These are phyloP conservation scores for Plantago coronopus DNA, from an alignment of 305 asterid species.

Conservation along the genomic window DNA sequence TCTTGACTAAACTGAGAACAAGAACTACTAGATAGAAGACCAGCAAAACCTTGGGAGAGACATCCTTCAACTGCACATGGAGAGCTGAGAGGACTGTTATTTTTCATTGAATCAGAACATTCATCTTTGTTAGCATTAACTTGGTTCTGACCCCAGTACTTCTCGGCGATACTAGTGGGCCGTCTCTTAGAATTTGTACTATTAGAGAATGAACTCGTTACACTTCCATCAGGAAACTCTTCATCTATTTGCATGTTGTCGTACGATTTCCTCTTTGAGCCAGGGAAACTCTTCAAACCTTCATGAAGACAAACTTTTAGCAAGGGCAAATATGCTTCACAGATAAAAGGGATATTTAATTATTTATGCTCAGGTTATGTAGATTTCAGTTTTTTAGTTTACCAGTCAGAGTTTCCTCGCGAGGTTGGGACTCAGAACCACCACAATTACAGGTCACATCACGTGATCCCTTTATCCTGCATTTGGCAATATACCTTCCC, in stretches of 20 bases:
- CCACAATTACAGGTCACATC: constrained; percentile 47
- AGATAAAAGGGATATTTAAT: too few species aligned
- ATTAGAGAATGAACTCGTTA: constrained; percentile 16
- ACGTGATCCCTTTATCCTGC: constrained; percentile 54
- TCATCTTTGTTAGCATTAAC: constrained; percentile 23
- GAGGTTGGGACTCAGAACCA: constrained; percentile 45
- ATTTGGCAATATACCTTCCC: neutral
- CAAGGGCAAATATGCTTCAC: neutral
- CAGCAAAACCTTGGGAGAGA: constrained; percentile 77
- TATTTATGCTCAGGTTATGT: too few species aligned
- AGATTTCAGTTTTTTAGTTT: constrained; percentile 10
- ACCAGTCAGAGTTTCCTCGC: constrained; percentile 60
- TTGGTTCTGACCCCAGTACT: constrained; percentile 28
- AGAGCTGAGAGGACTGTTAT: constrained; percentile 37
- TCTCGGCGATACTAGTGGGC: constrained; percentile 22
- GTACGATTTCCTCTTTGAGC: constrained; percentile 70
- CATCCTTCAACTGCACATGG: constrained; percentile 80
- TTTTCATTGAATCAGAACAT: constrained; percentile 32
- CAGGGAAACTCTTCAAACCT: constrained; percentile 62
- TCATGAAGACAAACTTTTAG: constrained; percentile 21
- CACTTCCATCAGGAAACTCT: constrained; percentile 25
- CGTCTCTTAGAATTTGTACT: constrained; percentile 44
- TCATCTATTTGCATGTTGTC: constrained; percentile 31
- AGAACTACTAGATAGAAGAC: constrained; percentile 61
- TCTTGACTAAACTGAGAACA: constrained; percentile 49